A percentile compares a stretch with the other conserved stretches of the same genome.
Evolutionary conservation across 257 asterid genomes (phyloP).

Genomic region (Penstemon barbatus): DNA sequence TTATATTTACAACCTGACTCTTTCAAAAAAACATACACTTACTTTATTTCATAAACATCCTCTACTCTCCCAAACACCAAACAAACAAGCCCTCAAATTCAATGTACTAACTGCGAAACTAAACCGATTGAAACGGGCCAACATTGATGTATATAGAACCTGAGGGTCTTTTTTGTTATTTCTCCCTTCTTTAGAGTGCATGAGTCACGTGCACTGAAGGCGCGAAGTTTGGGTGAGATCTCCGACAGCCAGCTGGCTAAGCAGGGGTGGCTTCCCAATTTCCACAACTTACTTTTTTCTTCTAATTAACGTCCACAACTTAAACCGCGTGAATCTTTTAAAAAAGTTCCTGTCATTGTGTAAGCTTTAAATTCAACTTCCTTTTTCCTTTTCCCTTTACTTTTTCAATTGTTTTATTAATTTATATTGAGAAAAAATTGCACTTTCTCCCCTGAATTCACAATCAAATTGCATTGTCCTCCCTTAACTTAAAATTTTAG

Average conservation of each 20-base stretch:
- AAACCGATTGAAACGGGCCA: too few relatives aligned
- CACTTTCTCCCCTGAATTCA: too few relatives aligned
- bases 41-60: too few relatives aligned
- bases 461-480: too few relatives aligned
- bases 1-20: too few relatives aligned
- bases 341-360: not conserved
- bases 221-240: slow-evolving; percentile 21
- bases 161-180: too few relatives aligned
- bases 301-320: not conserved
- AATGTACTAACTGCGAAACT: too few relatives aligned
- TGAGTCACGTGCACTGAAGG: slow-evolving; percentile 44
- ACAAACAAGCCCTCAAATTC: too few relatives aligned
- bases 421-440: not conserved
- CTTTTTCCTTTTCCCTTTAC: not conserved
- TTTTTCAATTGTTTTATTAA: not conserved
- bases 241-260: slow-evolving; percentile 48
- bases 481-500: too few relatives aligned
- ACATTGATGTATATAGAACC: too few relatives aligned
- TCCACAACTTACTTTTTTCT: slow-evolving; percentile 29
- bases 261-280: slow-evolving; percentile 42
- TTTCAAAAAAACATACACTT: too few relatives aligned
- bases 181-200: slow-evolving; percentile 2
- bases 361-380: not conserved
- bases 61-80: too few relatives aligned
- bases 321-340: not conserved